Evolutionary conservation across 2,329 filamentous ascomycete genomes (phyloP).

Genomic region (Emergomyces africanus): DNA sequence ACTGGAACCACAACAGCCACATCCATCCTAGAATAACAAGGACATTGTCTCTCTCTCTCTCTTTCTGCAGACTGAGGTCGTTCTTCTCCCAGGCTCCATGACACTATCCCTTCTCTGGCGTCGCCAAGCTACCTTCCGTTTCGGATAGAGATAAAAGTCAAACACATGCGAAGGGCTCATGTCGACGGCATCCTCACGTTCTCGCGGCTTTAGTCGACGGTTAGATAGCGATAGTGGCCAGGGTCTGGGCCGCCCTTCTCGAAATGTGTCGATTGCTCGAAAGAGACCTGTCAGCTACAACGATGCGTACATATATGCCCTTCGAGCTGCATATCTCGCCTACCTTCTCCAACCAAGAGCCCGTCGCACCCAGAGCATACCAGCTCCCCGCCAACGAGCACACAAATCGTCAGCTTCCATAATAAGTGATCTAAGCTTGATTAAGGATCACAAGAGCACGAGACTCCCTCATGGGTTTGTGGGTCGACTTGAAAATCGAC

Average conservation of each 20-base stretch:
- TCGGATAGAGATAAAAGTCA: constrained; percentile 13
- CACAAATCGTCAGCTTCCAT: constrained; percentile 61
- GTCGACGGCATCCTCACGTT: constrained; percentile 36
- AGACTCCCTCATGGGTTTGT: constrained; percentile 61
- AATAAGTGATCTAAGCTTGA: constrained; percentile 70
- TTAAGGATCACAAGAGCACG: constrained; percentile 56
- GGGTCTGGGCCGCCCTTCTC: constrained; percentile 29
- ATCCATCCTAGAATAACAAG: neutral
- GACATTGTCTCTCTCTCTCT: neutral
- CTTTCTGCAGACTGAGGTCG: neutral
- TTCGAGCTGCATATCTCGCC: constrained; percentile 80
- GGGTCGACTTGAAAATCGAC: constrained; percentile 58
- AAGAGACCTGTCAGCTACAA: constrained; percentile 42
- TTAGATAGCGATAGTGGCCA: constrained; percentile 31
- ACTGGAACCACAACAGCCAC: neutral
- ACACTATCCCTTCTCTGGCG: constrained; percentile 7
- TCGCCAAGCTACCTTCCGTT: constrained; percentile 14
- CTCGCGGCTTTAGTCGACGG: constrained; percentile 34
- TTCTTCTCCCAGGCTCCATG: neutral
- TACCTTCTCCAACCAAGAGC: constrained; percentile 86
- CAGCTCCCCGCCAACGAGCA: constrained; percentile 48
- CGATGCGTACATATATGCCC: constrained; percentile 82
- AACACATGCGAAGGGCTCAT: constrained; percentile 16
- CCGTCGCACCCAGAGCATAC: constrained; percentile 75
- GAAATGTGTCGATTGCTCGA: constrained; percentile 30